phyloP scores from a whole-genome alignment of 2,329 filamentous ascomycete genomes.

The Ophiostoma himal-ulmi region DNA sequence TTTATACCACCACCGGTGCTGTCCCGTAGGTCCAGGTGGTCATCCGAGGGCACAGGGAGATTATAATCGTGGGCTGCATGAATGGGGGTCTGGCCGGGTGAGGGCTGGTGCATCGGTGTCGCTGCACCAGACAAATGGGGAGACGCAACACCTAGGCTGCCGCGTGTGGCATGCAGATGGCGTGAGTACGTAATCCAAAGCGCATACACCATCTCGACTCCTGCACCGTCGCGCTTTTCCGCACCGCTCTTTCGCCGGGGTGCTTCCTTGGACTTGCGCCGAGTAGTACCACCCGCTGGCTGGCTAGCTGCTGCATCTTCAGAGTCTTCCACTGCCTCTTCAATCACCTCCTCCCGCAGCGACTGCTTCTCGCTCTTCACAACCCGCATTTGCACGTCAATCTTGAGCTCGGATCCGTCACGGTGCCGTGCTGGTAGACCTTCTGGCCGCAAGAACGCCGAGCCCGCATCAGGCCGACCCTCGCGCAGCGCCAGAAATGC shows the following conservation, averaged over 20 bases:
- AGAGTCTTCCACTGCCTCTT: constrained; percentile 34
- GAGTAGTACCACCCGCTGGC: not conserved
- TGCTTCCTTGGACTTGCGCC: not conserved
- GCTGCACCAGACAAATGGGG: constrained; percentile 57
- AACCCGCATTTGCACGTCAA: constrained; percentile 94
- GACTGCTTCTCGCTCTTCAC: constrained; percentile 77
- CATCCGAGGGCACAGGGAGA: constrained; percentile 39
- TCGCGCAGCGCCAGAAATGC: constrained; percentile 79
- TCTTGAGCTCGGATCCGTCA: constrained; percentile 84
- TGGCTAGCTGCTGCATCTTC: not conserved
- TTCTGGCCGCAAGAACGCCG: constrained; percentile 74
- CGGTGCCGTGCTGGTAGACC: constrained; percentile 81
- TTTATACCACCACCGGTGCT: constrained; percentile 33
- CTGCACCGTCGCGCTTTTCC: not conserved
- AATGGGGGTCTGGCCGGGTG: constrained; percentile 63
- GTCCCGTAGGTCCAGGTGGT: constrained; percentile 27
- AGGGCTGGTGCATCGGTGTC: constrained; percentile 73
- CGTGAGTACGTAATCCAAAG: constrained; percentile 96
- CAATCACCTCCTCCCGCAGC: constrained; percentile 54
- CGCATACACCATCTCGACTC: constrained; percentile 75
- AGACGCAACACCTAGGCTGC: constrained; percentile 55
- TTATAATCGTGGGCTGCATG: constrained; percentile 53
- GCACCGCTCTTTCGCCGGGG: not conserved
- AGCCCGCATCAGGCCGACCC: constrained; percentile 69
- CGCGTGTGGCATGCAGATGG: constrained; percentile 73